phyloP scores from a whole-genome alignment of 345 rosid genomes.

The Adansonia digitata region DNA sequence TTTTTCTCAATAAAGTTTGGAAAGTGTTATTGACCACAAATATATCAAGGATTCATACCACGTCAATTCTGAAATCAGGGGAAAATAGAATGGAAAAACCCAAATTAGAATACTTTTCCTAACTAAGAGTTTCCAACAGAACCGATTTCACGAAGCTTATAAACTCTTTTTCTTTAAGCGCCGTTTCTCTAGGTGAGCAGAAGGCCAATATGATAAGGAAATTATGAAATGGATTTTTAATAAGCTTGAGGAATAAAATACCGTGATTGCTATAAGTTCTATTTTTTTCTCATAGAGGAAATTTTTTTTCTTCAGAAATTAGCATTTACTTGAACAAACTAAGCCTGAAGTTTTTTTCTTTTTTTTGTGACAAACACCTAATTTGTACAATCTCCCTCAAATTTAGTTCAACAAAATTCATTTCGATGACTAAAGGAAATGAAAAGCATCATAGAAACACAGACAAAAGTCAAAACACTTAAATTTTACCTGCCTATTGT shows the following conservation, averaged over 20 bases:
- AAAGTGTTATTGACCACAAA: neutral
- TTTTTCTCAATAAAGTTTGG: neutral
- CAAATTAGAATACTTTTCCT: neutral
- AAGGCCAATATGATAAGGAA: neutral
- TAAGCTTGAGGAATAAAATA: neutral
- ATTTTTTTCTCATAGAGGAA: neutral
- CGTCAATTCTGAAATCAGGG: neutral
- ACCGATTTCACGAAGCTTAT: neutral
- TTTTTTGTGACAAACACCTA: too few relatives aligned
- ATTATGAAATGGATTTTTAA: neutral
- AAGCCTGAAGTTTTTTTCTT: neutral
- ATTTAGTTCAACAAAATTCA: neutral
- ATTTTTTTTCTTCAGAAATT: neutral
- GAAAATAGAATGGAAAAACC: neutral
- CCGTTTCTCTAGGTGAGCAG: neutral
- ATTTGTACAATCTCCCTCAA: neutral
- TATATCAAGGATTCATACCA: neutral
- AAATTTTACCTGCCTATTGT: slow-evolving; percentile 65
- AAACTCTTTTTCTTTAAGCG: neutral
- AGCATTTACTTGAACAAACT: neutral
- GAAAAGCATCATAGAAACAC: neutral
- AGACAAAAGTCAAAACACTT: slow-evolving; percentile 7
- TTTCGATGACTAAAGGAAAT: neutral
- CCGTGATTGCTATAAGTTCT: neutral
- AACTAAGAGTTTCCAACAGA: neutral